These are phyloP conservation scores for Peronospora tabacina DNA, from an alignment of 352 stramenopile genomes.

Conservation along the genomic window DNA sequence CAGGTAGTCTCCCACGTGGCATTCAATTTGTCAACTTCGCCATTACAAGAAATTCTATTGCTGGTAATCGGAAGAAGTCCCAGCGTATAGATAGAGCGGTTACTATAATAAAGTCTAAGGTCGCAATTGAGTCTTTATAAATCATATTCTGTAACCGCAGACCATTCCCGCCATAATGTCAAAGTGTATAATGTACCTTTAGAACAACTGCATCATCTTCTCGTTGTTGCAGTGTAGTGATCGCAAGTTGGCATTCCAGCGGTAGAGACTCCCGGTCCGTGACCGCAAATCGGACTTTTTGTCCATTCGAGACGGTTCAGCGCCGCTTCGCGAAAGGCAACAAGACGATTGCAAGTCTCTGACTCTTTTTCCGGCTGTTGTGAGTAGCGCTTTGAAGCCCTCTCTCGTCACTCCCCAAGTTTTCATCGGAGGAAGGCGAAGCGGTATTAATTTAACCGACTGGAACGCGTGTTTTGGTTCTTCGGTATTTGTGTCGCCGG, in stretches of 20 bases:
- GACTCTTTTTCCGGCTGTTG: constrained; percentile 19
- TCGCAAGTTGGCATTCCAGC: neutral
- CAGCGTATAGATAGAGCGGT: neutral
- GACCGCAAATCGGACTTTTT: neutral
- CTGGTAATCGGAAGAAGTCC: neutral
- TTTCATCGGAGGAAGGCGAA: constrained; percentile 16
- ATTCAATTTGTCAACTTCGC: neutral
- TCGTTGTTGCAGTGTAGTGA: neutral
- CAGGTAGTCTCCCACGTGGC: neutral
- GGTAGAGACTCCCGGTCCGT: neutral
- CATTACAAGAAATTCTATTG: neutral
- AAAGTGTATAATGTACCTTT: neutral
- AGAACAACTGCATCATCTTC: neutral
- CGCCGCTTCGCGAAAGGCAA: constrained; percentile 17
- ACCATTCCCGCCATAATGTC: neutral
- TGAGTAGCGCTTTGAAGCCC: constrained; percentile 15
- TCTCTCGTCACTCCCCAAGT: constrained; percentile 26
- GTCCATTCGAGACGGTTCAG: constrained; percentile 8
- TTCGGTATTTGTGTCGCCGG: constrained; percentile 34
- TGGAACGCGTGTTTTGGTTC: constrained; percentile 21
- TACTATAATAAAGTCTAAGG: neutral
- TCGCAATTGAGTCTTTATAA: neutral
- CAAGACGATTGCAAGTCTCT: constrained; percentile 13
- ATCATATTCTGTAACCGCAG: neutral
- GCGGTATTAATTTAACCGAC: constrained; percentile 15